Percentiles rank a stretch among this genome's conserved stretches.
Evolutionary conservation across 345 rosid species (phyloP).

Genomic region (Erysimum cheiranthoides): DNA sequence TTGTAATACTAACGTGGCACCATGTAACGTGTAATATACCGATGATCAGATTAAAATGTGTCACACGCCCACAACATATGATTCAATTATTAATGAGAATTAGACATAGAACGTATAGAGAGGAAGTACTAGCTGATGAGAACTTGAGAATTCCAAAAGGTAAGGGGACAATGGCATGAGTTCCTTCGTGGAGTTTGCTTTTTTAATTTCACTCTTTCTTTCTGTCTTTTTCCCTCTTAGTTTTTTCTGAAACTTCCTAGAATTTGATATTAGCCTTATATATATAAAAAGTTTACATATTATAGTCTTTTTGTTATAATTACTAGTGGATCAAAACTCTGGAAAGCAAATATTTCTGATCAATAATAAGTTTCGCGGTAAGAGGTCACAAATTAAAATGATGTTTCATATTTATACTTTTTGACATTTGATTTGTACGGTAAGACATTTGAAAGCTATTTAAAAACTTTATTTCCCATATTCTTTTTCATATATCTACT

Average conservation of each 20-base stretch:
- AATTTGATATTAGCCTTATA: constrained; percentile 26
- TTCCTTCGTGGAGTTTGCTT: constrained; percentile 30
- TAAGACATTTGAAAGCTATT: constrained; percentile 14
- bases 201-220: constrained; percentile 20
- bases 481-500: too few species aligned
- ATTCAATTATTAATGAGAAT: constrained; percentile 29
- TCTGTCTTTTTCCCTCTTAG: constrained; percentile 37
- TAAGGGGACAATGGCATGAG: constrained; percentile 42
- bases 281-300: background rate
- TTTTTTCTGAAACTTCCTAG: constrained; percentile 25
- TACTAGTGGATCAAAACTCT: constrained; percentile 23
- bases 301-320: background rate
- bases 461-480: background rate
- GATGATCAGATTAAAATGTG: background rate
- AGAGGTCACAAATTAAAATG: constrained; percentile 1
- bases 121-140: too few species aligned
- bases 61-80: constrained; percentile 30
- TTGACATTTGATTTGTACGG: background rate
- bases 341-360: background rate
- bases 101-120: background rate
- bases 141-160: background rate
- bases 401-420: background rate
- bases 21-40: background rate
- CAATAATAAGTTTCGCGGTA: background rate
- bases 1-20: constrained; percentile 10